Evolutionary conservation across 352 stramenopile genomes (phyloP).

Genomic region (Phytophthora brassicae): DNA sequence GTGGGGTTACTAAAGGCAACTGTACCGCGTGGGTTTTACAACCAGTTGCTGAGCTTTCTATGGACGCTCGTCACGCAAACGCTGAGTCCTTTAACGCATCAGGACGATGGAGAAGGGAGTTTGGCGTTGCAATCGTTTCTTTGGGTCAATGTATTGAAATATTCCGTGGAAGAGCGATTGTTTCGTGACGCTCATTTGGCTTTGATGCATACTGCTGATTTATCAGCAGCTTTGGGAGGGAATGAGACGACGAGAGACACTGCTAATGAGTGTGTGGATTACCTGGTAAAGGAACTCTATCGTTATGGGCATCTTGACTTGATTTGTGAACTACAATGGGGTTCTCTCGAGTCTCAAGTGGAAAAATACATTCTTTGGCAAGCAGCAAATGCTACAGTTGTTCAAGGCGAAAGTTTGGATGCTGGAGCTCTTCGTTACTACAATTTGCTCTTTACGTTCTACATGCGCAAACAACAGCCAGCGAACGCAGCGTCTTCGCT

Average conservation of each 20-base stretch:
- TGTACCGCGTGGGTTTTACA: constrained; percentile 53
- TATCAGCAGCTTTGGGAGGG: constrained; percentile 28
- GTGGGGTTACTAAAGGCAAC: constrained; percentile 72
- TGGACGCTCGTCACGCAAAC: constrained; percentile 68
- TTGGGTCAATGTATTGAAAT: constrained; percentile 86
- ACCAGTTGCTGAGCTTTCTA: constrained; percentile 61
- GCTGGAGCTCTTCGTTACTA: constrained; percentile 54
- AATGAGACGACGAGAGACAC: constrained; percentile 36
- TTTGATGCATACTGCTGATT: constrained; percentile 66
- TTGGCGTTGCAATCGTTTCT: constrained; percentile 67
- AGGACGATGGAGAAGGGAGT: constrained; percentile 34
- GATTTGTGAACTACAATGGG: constrained; percentile 78
- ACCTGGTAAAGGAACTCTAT: constrained; percentile 73
- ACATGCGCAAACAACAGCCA: constrained; percentile 60
- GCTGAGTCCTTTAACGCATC: constrained; percentile 33
- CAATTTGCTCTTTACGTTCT: constrained; percentile 74
- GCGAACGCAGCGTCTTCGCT: constrained; percentile 64
- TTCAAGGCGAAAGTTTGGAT: constrained; percentile 38
- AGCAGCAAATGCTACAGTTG: constrained; percentile 66
- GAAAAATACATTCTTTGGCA: constrained; percentile 78
- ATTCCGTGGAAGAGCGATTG: constrained; percentile 58
- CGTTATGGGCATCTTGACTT: constrained; percentile 67
- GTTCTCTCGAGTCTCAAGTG: constrained; percentile 52
- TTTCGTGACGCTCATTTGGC: constrained; percentile 73
- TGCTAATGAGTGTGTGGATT: constrained; percentile 65